Evolutionary conservation across 1,284 basidiomycete genomes (phyloP).

Genomic region (Takashimella koratensis): DNA sequence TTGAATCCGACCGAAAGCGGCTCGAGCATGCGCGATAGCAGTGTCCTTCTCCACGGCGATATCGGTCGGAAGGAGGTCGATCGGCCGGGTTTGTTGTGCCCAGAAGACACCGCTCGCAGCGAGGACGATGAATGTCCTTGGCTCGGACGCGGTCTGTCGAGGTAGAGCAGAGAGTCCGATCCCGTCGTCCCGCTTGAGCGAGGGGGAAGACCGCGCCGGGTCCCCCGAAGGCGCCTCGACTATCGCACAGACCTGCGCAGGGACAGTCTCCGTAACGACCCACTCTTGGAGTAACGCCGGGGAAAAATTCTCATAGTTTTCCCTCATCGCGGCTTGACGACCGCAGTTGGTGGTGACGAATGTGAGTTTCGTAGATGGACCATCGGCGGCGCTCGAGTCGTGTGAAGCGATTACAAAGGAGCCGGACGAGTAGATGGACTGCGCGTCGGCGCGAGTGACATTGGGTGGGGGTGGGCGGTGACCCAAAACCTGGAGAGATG

Average conservation of each 20-base stretch:
- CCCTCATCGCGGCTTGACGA: slow-evolving; percentile 32
- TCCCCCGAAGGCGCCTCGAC: slow-evolving; percentile 44
- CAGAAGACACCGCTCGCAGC: slow-evolving; percentile 37
- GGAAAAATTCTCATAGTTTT: slow-evolving; percentile 31
- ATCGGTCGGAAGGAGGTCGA: slow-evolving; percentile 39
- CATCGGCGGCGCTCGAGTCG: slow-evolving; percentile 8
- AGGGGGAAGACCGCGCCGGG: slow-evolving; percentile 18
- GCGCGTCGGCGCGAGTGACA: slow-evolving; percentile 11
- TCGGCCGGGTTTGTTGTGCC: slow-evolving; percentile 31
- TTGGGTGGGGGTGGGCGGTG: slow-evolving; percentile 32
- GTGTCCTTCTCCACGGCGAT: slow-evolving; percentile 37
- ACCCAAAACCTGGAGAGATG: slow-evolving; percentile 9
- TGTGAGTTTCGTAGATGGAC: slow-evolving; percentile 24
- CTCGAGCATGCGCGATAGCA: slow-evolving; percentile 19
- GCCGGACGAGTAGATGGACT: slow-evolving; percentile 42
- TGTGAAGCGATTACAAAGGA: slow-evolving; percentile 34
- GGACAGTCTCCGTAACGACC: slow-evolving; percentile 55
- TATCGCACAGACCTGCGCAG: slow-evolving; percentile 81
- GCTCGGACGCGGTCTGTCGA: slow-evolving; percentile 25
- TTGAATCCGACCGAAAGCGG: slow-evolving; percentile 37
- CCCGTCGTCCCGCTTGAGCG: slow-evolving; percentile 17
- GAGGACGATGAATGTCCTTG: slow-evolving; percentile 38
- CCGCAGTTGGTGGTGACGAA: slow-evolving; percentile 32
- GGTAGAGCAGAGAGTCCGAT: slow-evolving; percentile 32
- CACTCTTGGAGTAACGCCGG: slow-evolving; percentile 34